These are phyloP conservation scores for Garcia nutans DNA, from an alignment of 345 rosid genomes.

Conservation along the genomic window DNA sequence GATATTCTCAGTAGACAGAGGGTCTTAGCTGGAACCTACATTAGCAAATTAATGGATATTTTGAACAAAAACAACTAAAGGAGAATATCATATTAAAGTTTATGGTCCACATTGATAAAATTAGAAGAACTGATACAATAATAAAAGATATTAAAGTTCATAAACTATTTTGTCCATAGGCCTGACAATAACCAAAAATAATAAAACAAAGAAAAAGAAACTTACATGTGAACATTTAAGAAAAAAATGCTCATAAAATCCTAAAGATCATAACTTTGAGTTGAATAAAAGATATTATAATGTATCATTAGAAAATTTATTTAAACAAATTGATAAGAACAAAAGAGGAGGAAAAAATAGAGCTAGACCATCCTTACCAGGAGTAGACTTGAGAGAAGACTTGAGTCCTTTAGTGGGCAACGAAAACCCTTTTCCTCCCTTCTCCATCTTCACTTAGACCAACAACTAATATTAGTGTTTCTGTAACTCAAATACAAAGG, in stretches of 20 bases:
- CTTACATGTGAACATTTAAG: no score
- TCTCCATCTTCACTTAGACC: conserved; percentile 37
- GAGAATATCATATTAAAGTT: no score
- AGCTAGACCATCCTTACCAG: conserved; percentile 28
- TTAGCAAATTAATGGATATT: no score
- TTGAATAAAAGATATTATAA: not conserved
- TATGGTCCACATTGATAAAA: no score
- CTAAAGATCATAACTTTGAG: not conserved
- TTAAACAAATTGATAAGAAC: not conserved
- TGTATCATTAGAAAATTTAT: not conserved
- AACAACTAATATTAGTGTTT: not conserved
- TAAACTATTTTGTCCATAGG: not conserved
- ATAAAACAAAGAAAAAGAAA: no score
- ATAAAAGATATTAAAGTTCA: not conserved
- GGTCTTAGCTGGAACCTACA: no score
- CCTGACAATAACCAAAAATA: no score
- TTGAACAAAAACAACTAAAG: no score
- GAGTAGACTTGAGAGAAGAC: conserved; percentile 50
- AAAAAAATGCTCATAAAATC: not conserved
- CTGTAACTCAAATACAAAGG: not conserved
- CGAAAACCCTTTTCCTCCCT: conserved; percentile 71
- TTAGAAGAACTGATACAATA: not conserved
- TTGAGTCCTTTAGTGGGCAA: conserved; percentile 37
- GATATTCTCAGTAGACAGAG: not conserved
- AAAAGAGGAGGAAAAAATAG: not conserved